Conservation (phyloP, 768 basidiomycete species). For the Hericium erinaceus region DNA sequence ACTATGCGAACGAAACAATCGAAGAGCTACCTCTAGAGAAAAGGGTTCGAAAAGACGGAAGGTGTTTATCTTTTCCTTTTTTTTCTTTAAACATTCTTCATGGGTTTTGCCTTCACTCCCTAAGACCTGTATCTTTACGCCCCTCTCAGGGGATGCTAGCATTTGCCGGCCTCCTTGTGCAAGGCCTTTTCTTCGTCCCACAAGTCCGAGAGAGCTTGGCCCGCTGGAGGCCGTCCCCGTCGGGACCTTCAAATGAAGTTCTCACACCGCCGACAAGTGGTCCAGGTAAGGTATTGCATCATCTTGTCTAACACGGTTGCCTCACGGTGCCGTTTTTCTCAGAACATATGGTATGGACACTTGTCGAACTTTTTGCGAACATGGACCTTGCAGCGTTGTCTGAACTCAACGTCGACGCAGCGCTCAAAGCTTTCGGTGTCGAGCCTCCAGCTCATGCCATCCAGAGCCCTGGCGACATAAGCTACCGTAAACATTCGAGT, state of each 20-base stretch:
- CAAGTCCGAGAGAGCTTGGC: conserved; percentile 47
- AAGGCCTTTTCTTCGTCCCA: conserved; percentile 60
- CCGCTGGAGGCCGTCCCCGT: conserved; percentile 19
- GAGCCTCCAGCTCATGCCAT: conserved; percentile 26
- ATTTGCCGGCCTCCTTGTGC: conserved; percentile 56
- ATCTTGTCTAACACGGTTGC: conserved; percentile 15
- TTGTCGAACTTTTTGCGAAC: conserved; percentile 60
- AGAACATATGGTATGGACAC: conserved; percentile 44
- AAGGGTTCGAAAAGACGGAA: conserved; percentile 43
- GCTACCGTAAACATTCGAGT: conserved; percentile 26
- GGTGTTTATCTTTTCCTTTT: conserved; percentile 30
- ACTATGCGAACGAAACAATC: conserved; percentile 39
- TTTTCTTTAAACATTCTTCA: not conserved
- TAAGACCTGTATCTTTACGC: conserved; percentile 65
- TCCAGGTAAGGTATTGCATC: conserved; percentile 22
- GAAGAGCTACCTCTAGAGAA: conserved; percentile 46
- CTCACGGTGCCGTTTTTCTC: not conserved
- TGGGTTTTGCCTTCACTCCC: not conserved
- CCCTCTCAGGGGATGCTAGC: conserved; percentile 40
- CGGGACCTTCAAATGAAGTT: conserved; percentile 13
- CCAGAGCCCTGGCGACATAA: conserved; percentile 32
- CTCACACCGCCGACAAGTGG: conserved; percentile 22
- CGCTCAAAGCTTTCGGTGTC: conserved; percentile 38
- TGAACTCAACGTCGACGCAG: conserved; percentile 44
- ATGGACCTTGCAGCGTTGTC: conserved; percentile 58